Percentiles rank a stretch among this genome's conserved stretches.
Evolutionary conservation across 345 rosid genomes (phyloP).

Genomic region (Camelina hispida): DNA sequence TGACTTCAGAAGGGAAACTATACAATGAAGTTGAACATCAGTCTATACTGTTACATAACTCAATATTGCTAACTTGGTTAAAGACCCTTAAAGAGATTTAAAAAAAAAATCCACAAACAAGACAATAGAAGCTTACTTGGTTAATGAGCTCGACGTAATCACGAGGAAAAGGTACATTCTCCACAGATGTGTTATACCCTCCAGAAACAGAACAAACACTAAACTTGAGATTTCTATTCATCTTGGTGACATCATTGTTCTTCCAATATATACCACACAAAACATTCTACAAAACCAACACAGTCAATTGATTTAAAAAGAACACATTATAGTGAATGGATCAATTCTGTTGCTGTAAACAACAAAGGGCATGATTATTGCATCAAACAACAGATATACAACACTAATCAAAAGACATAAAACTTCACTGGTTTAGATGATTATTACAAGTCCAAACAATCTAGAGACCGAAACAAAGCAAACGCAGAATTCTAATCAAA

Average conservation of each 20-base stretch:
- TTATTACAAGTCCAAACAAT: neutral
- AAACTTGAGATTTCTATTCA: constrained; percentile 32
- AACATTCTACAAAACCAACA: constrained; percentile 17
- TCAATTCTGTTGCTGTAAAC: too few species aligned
- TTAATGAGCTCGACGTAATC: constrained; percentile 71
- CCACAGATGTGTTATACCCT: constrained; percentile 47
- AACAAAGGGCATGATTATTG: neutral
- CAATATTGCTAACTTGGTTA: neutral
- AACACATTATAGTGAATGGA: neutral
- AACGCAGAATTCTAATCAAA: neutral
- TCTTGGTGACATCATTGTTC: constrained; percentile 30
- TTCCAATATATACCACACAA: constrained; percentile 25
- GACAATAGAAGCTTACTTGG: constrained; percentile 58
- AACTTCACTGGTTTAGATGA: neutral
- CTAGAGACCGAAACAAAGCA: neutral
- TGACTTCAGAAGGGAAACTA: neutral
- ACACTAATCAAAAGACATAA: neutral
- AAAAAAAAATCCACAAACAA: neutral
- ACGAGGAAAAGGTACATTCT: constrained; percentile 67
- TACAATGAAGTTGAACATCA: neutral
- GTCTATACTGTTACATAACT: neutral
- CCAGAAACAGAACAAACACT: constrained; percentile 46
- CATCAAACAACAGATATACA: neutral
- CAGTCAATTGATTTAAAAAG: neutral
- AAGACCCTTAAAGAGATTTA: neutral